phyloP scores from a whole-genome alignment of 1,284 basidiomycete genomes.

The Cutaneotrichosporon sp. region DNA sequence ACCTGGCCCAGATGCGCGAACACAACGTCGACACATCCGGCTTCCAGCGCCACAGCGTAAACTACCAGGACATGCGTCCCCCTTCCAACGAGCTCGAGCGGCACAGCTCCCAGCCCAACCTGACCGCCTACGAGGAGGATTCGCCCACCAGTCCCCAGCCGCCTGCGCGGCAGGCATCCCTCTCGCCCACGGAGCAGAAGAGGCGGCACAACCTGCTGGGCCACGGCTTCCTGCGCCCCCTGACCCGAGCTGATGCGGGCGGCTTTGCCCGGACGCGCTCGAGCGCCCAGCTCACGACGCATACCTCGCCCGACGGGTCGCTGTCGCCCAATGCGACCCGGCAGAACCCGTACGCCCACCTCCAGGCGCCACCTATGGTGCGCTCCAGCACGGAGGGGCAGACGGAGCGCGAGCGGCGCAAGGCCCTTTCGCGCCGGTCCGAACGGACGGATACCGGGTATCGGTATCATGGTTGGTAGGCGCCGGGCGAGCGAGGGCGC shows the following conservation, averaged over 20 bases:
- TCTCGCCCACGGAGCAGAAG: constrained; percentile 15
- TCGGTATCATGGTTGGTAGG: constrained; percentile 42
- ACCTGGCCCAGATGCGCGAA: constrained; percentile 24
- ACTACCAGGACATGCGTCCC: constrained; percentile 2
- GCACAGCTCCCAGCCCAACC: constrained; percentile 25
- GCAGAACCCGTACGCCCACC: background rate
- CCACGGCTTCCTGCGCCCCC: constrained; percentile 34
- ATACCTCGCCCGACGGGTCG: background rate
- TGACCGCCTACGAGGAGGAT: constrained; percentile 10
- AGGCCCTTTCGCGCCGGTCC: constrained; percentile 24
- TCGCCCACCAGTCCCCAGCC: background rate
- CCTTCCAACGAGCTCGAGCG: constrained; percentile 11
- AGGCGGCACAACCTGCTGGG: constrained; percentile 29
- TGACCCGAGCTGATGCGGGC: constrained; percentile 30
- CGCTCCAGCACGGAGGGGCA: constrained; percentile 34
- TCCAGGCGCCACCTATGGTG: constrained; percentile 34
- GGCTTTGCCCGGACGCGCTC: constrained; percentile 16
- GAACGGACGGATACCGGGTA: constrained; percentile 37
- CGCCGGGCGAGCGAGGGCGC: too few relatives aligned
- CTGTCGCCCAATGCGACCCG: background rate
- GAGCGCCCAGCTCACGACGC: constrained; percentile 23
- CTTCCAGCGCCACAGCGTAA: constrained; percentile 12
- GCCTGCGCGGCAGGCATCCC: background rate
- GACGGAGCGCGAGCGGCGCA: constrained; percentile 20
- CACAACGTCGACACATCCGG: constrained; percentile 3